Conservation (phyloP, 179 eudicot species). For the Corrigiola litoralis region DNA sequence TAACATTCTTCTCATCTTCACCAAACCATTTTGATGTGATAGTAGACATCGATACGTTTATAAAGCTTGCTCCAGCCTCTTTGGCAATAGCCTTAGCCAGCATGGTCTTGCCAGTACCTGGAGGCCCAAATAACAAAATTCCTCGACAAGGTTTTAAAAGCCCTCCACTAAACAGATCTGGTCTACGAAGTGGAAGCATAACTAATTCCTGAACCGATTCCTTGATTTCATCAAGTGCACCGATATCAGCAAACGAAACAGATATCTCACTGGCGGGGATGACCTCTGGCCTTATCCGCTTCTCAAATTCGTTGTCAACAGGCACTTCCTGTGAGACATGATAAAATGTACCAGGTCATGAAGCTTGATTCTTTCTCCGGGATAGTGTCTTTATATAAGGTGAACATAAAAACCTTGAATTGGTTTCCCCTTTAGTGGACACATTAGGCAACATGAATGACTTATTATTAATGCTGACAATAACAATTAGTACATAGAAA, state of each 20-base stretch:
- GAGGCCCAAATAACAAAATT: conserved; percentile 61
- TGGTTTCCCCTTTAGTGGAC: too few species aligned
- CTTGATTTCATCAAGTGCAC: conserved; percentile 52
- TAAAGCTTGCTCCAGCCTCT: conserved; percentile 72
- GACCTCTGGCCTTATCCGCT: conserved; percentile 53
- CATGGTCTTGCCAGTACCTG: conserved; percentile 71
- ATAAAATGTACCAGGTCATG: background rate
- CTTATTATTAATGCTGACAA: too few species aligned
- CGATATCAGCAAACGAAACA: conserved; percentile 60
- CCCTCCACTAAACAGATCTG: conserved; percentile 54
- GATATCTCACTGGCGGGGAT: conserved; percentile 55
- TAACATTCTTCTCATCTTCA: conserved; percentile 84
- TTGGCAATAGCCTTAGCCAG: conserved; percentile 68
- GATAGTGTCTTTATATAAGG: background rate
- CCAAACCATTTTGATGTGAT: conserved; percentile 84
- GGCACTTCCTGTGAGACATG: conserved; percentile 37
- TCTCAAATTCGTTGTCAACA: conserved; percentile 68
- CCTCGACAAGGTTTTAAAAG: conserved; percentile 61
- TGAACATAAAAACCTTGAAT: background rate
- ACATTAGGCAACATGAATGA: too few species aligned
- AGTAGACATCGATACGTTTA: conserved; percentile 64
- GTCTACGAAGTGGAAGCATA: conserved; percentile 65
- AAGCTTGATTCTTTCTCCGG: background rate
- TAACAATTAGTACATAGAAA: background rate
- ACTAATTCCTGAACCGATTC: conserved; percentile 57